Evolutionary conservation across 768 basidiomycete species (phyloP).

Genomic region (Phlebiopsis flavidoalba): DNA sequence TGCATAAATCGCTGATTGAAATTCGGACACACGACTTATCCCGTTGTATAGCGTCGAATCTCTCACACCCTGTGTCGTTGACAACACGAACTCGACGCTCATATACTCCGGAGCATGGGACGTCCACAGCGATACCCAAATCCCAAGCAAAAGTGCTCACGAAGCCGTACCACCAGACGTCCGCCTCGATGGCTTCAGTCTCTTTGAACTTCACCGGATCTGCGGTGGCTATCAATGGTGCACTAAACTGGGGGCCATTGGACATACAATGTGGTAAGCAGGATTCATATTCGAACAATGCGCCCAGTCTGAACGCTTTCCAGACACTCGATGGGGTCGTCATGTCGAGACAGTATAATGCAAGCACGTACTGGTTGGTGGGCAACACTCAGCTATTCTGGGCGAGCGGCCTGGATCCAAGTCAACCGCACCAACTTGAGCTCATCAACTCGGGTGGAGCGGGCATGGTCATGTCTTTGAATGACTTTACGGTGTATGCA

Average conservation of each 20-base stretch:
- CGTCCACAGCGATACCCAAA: background rate
- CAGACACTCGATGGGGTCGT: conserved; percentile 31
- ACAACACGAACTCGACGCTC: conserved; percentile 33
- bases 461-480: conserved; percentile 23
- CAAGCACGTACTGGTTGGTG: conserved; percentile 34
- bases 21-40: background rate
- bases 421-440: conserved; percentile 39
- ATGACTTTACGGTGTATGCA: conserved; percentile 3
- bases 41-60: background rate
- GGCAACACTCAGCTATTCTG: conserved; percentile 53
- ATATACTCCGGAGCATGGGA: conserved; percentile 52
- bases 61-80: background rate
- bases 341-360: conserved; percentile 31
- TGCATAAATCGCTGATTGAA: too few relatives aligned
- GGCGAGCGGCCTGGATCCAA: conserved; percentile 51
- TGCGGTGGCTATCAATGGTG: conserved; percentile 7
- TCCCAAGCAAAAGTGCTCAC: conserved; percentile 17
- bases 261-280: conserved; percentile 22
- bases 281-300: conserved; percentile 19
- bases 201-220: conserved; percentile 39
- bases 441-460: conserved; percentile 44
- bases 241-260: conserved; percentile 21
- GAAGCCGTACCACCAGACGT: conserved; percentile 22
- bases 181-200: conserved; percentile 36
- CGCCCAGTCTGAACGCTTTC: conserved; percentile 23